phyloP scores from a whole-genome alignment of 768 basidiomycete genomes.

The Gymnopilus dilepis region DNA sequence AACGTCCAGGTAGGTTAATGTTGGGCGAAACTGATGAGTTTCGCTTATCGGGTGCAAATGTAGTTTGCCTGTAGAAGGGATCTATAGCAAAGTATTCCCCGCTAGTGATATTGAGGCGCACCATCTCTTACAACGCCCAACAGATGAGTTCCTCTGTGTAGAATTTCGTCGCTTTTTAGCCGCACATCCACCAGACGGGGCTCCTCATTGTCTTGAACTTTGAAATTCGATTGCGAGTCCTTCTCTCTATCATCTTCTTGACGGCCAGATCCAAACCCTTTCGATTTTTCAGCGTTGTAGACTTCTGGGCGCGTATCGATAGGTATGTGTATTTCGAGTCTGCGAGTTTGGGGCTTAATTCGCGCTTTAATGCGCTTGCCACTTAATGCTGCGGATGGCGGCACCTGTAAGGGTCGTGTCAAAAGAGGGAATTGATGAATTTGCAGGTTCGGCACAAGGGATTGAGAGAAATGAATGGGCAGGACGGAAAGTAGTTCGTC shows the following conservation, averaged over 20 bases:
- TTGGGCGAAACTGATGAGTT: constrained; percentile 83
- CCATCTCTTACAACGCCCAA: constrained; percentile 80
- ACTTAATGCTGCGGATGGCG: constrained; percentile 72
- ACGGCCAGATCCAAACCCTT: constrained; percentile 67
- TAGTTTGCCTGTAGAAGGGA: constrained; percentile 55
- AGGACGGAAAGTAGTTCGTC: constrained; percentile 72
- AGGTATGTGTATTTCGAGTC: constrained; percentile 81
- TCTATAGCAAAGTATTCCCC: not conserved
- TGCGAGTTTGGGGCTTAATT: constrained; percentile 63
- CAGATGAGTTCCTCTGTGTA: constrained; percentile 69
- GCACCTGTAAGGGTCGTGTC: constrained; percentile 72
- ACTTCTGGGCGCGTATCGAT: constrained; percentile 82
- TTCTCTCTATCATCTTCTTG: constrained; percentile 80
- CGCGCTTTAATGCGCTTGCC: constrained; percentile 82
- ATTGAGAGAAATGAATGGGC: constrained; percentile 74
- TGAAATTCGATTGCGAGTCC: constrained; percentile 60
- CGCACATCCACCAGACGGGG: constrained; percentile 72
- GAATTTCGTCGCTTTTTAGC: constrained; percentile 73
- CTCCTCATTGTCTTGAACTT: constrained; percentile 55
- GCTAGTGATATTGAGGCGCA: constrained; percentile 33
- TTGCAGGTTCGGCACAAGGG: constrained; percentile 66
- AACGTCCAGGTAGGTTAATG: constrained; percentile 80
- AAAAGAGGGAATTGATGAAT: constrained; percentile 85
- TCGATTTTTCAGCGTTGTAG: constrained; percentile 76
- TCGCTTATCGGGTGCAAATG: constrained; percentile 81